Percentiles rank a stretch among this genome's conserved stretches.
These are phyloP conservation scores for Xylariaceae sp. DNA, from an alignment of 2,329 filamentous ascomycete genomes.

Conservation along the genomic window DNA sequence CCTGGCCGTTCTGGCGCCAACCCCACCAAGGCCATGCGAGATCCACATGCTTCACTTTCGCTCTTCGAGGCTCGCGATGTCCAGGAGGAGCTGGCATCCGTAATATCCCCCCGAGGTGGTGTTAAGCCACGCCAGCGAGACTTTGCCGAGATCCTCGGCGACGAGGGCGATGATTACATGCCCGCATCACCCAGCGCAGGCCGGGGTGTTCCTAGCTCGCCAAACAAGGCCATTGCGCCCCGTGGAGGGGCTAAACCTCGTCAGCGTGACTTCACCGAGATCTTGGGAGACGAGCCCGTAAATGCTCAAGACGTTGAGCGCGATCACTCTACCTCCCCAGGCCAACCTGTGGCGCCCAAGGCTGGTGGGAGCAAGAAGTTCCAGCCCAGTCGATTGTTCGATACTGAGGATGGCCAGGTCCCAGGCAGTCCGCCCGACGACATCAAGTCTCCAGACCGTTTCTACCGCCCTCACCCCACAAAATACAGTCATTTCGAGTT, in stretches of 20 bases:
- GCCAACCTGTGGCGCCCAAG: conserved; percentile 39
- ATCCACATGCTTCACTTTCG: conserved; percentile 67
- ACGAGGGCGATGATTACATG: conserved; percentile 39
- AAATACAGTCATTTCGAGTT: conserved; percentile 88
- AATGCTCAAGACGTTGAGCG: conserved; percentile 36
- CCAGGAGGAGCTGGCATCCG: conserved; percentile 47
- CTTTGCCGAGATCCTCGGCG: conserved; percentile 67
- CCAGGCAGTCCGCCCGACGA: conserved; percentile 41
- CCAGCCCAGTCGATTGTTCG: conserved; percentile 61
- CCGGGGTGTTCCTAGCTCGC: conserved; percentile 41
- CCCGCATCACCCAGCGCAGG: conserved; percentile 33
- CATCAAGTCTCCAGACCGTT: conserved; percentile 37
- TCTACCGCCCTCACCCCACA: conserved; percentile 64
- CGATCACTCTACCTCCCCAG: conserved; percentile 38
- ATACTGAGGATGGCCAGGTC: conserved; percentile 48
- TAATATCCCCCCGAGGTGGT: conserved; percentile 60
- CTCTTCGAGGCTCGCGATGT: conserved; percentile 70
- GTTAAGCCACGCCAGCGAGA: conserved; percentile 61
- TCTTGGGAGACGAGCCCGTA: conserved; percentile 55
- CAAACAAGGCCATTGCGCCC: conserved; percentile 28
- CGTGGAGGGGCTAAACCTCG: conserved; percentile 41
- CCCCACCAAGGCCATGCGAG: conserved; percentile 53
- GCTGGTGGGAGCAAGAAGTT: conserved; percentile 58
- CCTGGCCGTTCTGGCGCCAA: conserved; percentile 46
- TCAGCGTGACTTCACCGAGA: conserved; percentile 69